A percentile compares a stretch with the other conserved stretches of the same genome.
Evolutionary conservation across 176 grass and related monocot genomes (phyloP).

Genomic region (Paspalum vaginatum): DNA sequence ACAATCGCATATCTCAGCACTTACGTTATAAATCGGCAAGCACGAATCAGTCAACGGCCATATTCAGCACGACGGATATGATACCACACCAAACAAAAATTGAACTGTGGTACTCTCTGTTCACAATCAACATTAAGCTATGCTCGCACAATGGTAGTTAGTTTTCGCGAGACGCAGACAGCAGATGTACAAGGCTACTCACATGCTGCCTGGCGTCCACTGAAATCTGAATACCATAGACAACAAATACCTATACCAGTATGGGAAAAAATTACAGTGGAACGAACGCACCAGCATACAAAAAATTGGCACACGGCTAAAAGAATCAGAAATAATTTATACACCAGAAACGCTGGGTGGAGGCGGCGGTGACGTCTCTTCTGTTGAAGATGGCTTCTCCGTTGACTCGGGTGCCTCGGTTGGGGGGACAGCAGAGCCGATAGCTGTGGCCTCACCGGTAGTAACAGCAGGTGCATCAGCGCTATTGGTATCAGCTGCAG

Average conservation of each 20-base stretch:
- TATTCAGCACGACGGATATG: background rate
- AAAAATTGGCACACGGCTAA: slow-evolving; percentile 47
- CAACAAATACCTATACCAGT: slow-evolving; percentile 40
- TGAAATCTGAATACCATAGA: background rate
- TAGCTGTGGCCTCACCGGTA: slow-evolving; percentile 25
- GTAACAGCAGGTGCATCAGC: slow-evolving; percentile 4
- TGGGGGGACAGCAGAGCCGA: slow-evolving; percentile 12
- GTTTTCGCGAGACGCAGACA: slow-evolving; percentile 31
- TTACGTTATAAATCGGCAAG: background rate
- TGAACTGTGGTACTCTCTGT: background rate
- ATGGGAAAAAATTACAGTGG: slow-evolving; percentile 37
- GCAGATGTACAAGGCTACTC: slow-evolving; percentile 58
- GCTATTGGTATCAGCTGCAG: slow-evolving; percentile 25
- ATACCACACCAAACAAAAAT: slow-evolving; percentile 7
- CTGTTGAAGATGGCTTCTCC: slow-evolving; percentile 42
- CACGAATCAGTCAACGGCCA: background rate
- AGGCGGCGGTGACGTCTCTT: slow-evolving; percentile 30
- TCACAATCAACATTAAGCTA: slow-evolving; percentile 38
- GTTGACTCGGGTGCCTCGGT: slow-evolving; percentile 16
- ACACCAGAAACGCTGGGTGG: slow-evolving; percentile 34
- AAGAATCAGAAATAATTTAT: slow-evolving; percentile 42
- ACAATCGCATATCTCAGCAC: background rate
- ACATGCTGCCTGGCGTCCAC: slow-evolving; percentile 42
- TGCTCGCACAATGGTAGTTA: slow-evolving; percentile 17
- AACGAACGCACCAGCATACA: slow-evolving; percentile 18